A percentile compares a stretch with the other conserved stretches of the same genome.
Conservation (phyloP, 2,329 filamentous ascomycete genomes). For the Blastomyces percursus region DNA sequence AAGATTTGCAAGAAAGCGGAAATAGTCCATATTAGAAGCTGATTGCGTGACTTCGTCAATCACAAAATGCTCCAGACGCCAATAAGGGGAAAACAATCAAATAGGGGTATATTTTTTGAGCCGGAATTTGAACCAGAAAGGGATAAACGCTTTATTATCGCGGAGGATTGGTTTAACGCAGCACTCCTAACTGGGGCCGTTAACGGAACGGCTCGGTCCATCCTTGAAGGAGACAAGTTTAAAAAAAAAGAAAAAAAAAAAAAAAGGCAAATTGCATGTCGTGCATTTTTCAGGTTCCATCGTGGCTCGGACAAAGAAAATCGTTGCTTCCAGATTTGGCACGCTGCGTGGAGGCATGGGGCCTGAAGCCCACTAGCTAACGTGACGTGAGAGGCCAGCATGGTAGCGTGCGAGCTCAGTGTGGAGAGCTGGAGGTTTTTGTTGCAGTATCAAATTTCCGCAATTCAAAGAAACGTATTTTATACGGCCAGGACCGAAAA, state of each 20-base stretch:
- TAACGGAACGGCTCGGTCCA: not conserved
- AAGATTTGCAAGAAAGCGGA: not conserved
- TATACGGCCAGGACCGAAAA: constrained; percentile 1
- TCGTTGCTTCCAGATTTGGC: constrained; percentile 5
- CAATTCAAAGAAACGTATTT: constrained; percentile 1
- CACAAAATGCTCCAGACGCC: not conserved
- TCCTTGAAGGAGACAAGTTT: not conserved
- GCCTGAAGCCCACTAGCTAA: not conserved
- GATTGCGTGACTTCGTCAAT: not conserved
- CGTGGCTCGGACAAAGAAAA: not conserved
- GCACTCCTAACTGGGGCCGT: not conserved
- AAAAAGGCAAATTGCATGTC: constrained; percentile 2
- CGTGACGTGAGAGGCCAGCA: not conserved
- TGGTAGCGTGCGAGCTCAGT: not conserved
- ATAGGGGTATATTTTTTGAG: constrained; percentile 1
- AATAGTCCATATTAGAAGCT: too few relatives aligned
- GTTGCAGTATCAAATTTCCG: constrained; percentile 1
- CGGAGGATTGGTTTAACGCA: not conserved
- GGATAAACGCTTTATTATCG: not conserved
- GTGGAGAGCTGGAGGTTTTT: not conserved
- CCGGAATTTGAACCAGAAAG: not conserved
- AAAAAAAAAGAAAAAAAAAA: not conserved
- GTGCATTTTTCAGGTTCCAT: constrained; percentile 5
- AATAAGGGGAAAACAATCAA: not conserved
- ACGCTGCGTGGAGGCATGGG: not conserved